These are phyloP conservation scores for Candida tibetensis DNA, from an alignment of 805 yeast species.

Conservation along the genomic window DNA sequence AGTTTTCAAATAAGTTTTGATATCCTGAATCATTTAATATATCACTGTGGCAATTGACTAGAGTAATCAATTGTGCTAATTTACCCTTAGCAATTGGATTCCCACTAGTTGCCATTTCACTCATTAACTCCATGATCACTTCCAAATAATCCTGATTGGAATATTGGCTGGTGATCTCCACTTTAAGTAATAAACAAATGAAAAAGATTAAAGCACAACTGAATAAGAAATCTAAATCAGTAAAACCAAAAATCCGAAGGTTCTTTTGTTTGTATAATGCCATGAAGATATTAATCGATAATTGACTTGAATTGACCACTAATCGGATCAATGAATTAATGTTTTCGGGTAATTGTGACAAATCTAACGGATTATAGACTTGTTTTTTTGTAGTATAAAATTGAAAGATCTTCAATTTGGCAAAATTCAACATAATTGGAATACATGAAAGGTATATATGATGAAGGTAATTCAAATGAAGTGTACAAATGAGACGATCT, in stretches of 20 bases:
- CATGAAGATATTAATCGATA: conserved; percentile 24
- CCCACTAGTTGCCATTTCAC: conserved; percentile 19
- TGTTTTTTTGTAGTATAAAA: conserved; percentile 4
- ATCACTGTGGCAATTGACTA: conserved; percentile 5
- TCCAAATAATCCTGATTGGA: conserved; percentile 18
- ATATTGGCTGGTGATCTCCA: conserved; percentile 8
- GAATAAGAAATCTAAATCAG: conserved; percentile 26
- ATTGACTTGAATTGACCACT: conserved; percentile 19
- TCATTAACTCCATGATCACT: conserved; percentile 16
- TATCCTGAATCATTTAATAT: conserved; percentile 1
- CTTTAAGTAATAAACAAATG: conserved; percentile 18
- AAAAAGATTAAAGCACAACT: conserved; percentile 20
- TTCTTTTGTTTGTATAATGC: conserved; percentile 17
- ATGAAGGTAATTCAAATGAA: conserved; percentile 29
- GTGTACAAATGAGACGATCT: conserved; percentile 20
- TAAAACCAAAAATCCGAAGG: conserved; percentile 24
- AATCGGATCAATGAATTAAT: conserved; percentile 17
- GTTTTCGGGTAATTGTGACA: conserved; percentile 18
- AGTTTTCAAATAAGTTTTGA: conserved; percentile 6
- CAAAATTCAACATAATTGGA: conserved; percentile 24
- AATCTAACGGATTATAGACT: conserved; percentile 3
- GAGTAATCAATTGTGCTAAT: conserved; percentile 9
- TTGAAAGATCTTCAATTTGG: conserved; percentile 15
- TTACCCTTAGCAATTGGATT: conserved; percentile 22
- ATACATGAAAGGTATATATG: conserved; percentile 25